Percentiles rank a stretch among this genome's conserved stretches.
Conservation (phyloP, 2,329 filamentous ascomycete genomes). For the Cucurbitaria berberidis region DNA sequence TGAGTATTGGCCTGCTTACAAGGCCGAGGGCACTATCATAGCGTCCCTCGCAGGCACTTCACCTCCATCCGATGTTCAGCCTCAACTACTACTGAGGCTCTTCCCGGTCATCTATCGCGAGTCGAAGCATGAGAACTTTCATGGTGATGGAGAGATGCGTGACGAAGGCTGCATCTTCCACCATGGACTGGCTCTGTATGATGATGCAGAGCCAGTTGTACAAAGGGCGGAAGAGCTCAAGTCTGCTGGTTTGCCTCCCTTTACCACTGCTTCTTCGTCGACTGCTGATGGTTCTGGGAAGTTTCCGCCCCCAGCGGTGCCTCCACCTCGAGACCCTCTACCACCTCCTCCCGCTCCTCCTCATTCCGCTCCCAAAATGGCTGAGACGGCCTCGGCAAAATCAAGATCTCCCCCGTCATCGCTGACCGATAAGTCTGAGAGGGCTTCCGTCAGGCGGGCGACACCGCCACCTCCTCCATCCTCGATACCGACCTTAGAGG, state of each 20-base stretch:
- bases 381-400: conserved; percentile 20
- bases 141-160: conserved; percentile 48
- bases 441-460: conserved; percentile 13
- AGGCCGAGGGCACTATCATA: conserved; percentile 40
- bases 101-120: conserved; percentile 62
- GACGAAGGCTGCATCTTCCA: conserved; percentile 59
- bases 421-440: conserved; percentile 24
- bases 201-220: conserved; percentile 50
- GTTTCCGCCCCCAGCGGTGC: conserved; percentile 47
- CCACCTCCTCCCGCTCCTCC: conserved; percentile 34
- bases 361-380: conserved; percentile 14
- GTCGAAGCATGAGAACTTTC: conserved; percentile 54
- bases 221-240: conserved; percentile 44
- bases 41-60: conserved; percentile 34
- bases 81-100: conserved; percentile 57
- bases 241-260: conserved; percentile 48
- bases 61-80: conserved; percentile 36
- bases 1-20: conserved; percentile 46
- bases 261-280: conserved; percentile 44
- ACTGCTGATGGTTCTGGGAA: conserved; percentile 44
- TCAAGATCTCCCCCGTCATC: conserved; percentile 21
- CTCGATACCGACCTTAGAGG: conserved; percentile 22
- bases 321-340: conserved; percentile 37
- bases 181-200: conserved; percentile 57
- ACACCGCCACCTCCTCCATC: conserved; percentile 31